Percentiles rank a stretch among this genome's conserved stretches.
phyloP scores from a whole-genome alignment of 192 early-diverging fungal genomes.

The Gamsiella multidivaricata region DNA sequence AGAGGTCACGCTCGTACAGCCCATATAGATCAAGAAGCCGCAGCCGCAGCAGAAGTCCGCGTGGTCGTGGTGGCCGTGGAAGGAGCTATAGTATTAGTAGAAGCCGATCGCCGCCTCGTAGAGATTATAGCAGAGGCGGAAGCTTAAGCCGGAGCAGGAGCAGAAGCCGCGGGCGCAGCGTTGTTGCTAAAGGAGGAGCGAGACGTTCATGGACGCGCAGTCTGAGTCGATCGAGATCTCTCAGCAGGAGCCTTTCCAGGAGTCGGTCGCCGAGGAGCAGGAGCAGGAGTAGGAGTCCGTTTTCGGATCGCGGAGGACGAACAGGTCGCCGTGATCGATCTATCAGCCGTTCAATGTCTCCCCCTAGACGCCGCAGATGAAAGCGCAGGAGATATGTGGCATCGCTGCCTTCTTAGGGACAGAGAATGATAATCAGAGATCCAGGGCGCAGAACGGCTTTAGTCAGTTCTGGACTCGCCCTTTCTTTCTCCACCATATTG shows the following conservation, averaged over 20 bases:
- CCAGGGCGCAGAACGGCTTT: too few species aligned
- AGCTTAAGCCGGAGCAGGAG: conserved; percentile 27
- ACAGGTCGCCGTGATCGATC: conserved; percentile 26
- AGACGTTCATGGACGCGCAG: conserved; percentile 41
- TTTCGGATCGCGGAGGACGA: conserved; percentile 26
- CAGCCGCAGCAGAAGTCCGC: conserved; percentile 16
- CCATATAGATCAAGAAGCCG: conserved; percentile 46
- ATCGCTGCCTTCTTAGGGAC: too few species aligned
- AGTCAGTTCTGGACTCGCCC: too few species aligned
- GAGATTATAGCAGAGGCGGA: conserved; percentile 10
- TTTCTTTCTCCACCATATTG: too few species aligned
- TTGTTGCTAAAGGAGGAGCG: conserved; percentile 13
- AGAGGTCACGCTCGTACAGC: conserved; percentile 48
- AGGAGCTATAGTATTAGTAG: conserved; percentile 28
- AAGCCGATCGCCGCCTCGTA: conserved; percentile 30
- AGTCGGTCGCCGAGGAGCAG: conserved; percentile 15
- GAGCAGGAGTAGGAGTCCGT: conserved; percentile 31
- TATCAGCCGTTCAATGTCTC: conserved; percentile 31
- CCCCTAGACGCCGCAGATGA: conserved; percentile 40
- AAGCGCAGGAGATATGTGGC: too few species aligned
- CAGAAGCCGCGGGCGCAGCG: conserved; percentile 12
- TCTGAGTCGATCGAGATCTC: conserved; percentile 21
- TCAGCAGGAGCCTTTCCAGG: conserved; percentile 23
- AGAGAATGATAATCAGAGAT: too few species aligned
- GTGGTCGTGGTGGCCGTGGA: conserved; percentile 21